Evolutionary conservation across 83 land plant genomes (phyloP).

Genomic region (Picea mariana): DNA sequence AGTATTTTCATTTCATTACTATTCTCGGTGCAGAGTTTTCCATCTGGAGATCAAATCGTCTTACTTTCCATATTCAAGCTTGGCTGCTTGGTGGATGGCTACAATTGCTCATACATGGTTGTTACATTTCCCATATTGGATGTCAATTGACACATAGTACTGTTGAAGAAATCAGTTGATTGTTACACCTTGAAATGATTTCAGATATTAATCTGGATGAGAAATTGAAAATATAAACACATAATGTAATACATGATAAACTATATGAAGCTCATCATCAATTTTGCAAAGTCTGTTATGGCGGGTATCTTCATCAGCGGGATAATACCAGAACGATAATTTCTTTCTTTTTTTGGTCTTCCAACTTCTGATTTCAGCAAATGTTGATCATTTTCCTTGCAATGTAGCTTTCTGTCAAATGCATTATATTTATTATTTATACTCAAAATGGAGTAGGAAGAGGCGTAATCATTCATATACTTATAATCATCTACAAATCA

Average conservation of each 20-base stretch:
- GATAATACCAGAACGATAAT: no score
- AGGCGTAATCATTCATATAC: no score
- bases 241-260: neutral
- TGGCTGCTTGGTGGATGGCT: constrained; percentile 3
- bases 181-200: neutral
- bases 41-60: neutral
- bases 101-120: neutral
- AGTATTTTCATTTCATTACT: neutral
- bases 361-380: no score
- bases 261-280: neutral
- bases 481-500: no score
- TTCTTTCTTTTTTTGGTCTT: no score
- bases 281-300: constrained; percentile 5
- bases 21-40: neutral
- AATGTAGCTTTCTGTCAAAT: no score
- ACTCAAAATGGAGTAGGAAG: no score
- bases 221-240: no score
- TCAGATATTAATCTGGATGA: neutral
- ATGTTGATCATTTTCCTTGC: no score
- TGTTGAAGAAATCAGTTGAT: neutral
- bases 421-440: no score
- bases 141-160: neutral
- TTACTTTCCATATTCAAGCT: neutral
- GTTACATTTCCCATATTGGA: neutral
- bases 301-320: neutral